These are phyloP conservation scores for Yamadazyma paraphyllophila DNA, from an alignment of 805 yeast genomes.

Conservation along the genomic window DNA sequence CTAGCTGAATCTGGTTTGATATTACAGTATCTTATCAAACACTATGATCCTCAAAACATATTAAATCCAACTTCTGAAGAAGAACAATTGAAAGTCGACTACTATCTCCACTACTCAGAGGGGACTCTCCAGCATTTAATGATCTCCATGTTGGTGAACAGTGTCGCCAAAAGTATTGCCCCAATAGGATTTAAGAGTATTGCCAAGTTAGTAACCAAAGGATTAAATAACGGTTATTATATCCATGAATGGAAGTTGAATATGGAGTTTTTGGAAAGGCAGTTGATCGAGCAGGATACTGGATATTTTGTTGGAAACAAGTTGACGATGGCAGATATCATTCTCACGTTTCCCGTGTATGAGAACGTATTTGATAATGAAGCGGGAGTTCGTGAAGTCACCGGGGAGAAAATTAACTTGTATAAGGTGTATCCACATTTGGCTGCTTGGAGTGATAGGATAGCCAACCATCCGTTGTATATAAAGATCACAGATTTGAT, in stretches of 20 bases:
- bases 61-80: conserved; percentile 29
- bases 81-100: conserved; percentile 47
- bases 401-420: conserved; percentile 33
- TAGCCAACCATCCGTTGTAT: conserved; percentile 33
- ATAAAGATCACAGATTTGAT: conserved; percentile 28
- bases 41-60: conserved; percentile 31
- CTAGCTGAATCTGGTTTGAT: conserved; percentile 40
- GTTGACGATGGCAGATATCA: conserved; percentile 39
- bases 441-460: conserved; percentile 36
- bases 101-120: conserved; percentile 57
- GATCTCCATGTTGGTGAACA: conserved; percentile 36
- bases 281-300: conserved; percentile 23
- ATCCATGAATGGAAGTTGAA: conserved; percentile 42
- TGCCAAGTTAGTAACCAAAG: conserved; percentile 41
- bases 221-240: conserved; percentile 49
- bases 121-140: conserved; percentile 57
- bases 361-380: conserved; percentile 38
- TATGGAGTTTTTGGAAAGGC: conserved; percentile 29
- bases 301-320: conserved; percentile 38
- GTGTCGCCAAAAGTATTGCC: conserved; percentile 39
- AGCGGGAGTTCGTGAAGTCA: conserved; percentile 31
- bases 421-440: conserved; percentile 33
- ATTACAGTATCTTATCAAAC: conserved; percentile 33
- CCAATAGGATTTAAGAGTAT: conserved; percentile 50
- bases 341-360: conserved; percentile 35